phyloP scores from a whole-genome alignment of 179 eudicot genomes.

The Gypsophila paniculata region DNA sequence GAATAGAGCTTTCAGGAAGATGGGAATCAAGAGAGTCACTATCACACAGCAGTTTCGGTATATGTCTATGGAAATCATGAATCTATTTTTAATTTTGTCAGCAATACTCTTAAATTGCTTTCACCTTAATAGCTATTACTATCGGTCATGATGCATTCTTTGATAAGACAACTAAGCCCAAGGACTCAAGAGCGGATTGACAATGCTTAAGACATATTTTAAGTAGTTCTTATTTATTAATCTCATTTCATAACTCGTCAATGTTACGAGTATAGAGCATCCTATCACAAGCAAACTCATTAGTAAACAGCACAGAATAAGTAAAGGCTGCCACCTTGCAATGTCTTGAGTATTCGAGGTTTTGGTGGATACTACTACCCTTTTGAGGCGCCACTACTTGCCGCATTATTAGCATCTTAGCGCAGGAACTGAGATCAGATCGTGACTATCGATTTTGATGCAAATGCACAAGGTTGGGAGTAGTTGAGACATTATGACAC shows the following conservation, averaged over 20 bases:
- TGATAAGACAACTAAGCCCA: not conserved
- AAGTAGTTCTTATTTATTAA: not conserved
- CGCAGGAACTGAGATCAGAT: not conserved
- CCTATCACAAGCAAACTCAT: not conserved
- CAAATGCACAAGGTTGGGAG: not conserved
- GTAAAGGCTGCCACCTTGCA: not conserved
- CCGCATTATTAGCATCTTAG: not conserved
- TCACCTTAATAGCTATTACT: too few species aligned
- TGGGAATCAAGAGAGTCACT: too few species aligned
- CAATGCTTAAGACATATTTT: not conserved
- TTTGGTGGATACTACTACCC: not conserved
- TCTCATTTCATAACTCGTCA: not conserved
- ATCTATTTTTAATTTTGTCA: too few species aligned
- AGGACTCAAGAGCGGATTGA: not conserved
- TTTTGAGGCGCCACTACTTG: not conserved
- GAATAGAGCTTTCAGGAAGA: not conserved
- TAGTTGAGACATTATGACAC: not conserved
- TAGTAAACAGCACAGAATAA: not conserved
- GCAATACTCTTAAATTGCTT: too few species aligned
- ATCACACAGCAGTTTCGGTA: too few species aligned
- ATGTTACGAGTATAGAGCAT: not conserved
- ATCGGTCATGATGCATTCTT: too few species aligned
- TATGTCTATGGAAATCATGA: too few species aligned
- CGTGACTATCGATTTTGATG: not conserved
- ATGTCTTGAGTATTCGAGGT: not conserved